These are phyloP conservation scores for Paxillus involutus DNA, from an alignment of 768 basidiomycete species.

Conservation along the genomic window DNA sequence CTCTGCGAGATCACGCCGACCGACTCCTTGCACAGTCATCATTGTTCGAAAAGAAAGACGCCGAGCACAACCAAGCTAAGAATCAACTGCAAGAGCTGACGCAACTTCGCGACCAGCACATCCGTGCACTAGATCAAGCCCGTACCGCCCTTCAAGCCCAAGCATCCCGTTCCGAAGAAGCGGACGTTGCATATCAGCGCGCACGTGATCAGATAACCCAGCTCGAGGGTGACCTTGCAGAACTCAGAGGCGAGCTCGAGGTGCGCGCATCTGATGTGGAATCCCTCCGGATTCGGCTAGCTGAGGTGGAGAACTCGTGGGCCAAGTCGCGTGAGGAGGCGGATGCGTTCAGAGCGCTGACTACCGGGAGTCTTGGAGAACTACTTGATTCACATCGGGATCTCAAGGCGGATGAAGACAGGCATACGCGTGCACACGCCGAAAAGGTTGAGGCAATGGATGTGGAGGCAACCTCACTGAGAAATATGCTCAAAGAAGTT, in stretches of 20 bases:
- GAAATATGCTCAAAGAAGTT: slow-evolving; percentile 78
- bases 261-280: slow-evolving; percentile 73
- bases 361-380: slow-evolving; percentile 83
- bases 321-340: slow-evolving; percentile 92
- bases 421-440: slow-evolving; percentile 67
- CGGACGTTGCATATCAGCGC: slow-evolving; percentile 70
- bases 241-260: slow-evolving; percentile 82
- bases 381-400: slow-evolving; percentile 87
- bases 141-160: slow-evolving; percentile 75
- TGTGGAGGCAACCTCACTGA: slow-evolving; percentile 70
- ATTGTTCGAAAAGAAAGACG: slow-evolving; percentile 72
- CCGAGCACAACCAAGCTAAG: slow-evolving; percentile 65
- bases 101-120: slow-evolving; percentile 75
- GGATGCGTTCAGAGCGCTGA: slow-evolving; percentile 83
- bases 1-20: slow-evolving; percentile 76
- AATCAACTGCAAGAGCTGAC: slow-evolving; percentile 72
- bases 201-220: slow-evolving; percentile 66
- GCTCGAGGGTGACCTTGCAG: slow-evolving; percentile 75
- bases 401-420: slow-evolving; percentile 81
- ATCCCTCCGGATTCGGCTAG: slow-evolving; percentile 57
- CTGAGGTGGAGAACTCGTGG: slow-evolving; percentile 89
- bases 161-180: slow-evolving; percentile 74
- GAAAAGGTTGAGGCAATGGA: slow-evolving; percentile 85
- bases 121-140: slow-evolving; percentile 86
- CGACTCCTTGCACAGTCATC: slow-evolving; percentile 73